Evolutionary conservation across 345 rosid genomes (phyloP), one percentile per base, ranked within the genome.

Genomic region (Erucastrum elatum): DNA sequence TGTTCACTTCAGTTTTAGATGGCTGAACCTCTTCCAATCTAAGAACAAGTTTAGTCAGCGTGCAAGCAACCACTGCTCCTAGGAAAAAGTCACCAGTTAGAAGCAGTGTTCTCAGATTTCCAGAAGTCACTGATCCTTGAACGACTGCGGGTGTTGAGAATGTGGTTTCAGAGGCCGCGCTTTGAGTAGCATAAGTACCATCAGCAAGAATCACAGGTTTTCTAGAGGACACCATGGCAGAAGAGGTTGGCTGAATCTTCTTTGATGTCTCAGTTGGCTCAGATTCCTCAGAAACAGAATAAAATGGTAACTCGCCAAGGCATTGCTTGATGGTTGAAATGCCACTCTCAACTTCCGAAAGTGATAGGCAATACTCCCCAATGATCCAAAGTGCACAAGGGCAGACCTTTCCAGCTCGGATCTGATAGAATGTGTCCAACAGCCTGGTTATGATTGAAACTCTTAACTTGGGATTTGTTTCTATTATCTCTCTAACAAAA

Each of bases 11-110:
- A 76, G 76, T 83, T 70, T 85, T 89, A 66, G 91, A 87, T 17
- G 96, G 67, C 82, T 95, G 99, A 70, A 95, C 98, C 85, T 93
- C 99, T 76, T 95, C 94, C 86, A 91, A 80, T 84, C 99, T 90
- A 83, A 95, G 84, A 73, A 93, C 82, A 77, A 95, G 98, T 87
- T 95, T 95, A n/a, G 98, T 86, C 78, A 93, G 81, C 9, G 98
- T 89, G 88, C 98, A 91, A 13, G 94, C 91, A 71, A 95, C 97
- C 80, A 95, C 96, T 12, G 99, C 94, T 78, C 94, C 99, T 8
- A 95, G 97, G 90, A 93, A 95, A 82, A 95, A 95, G 71, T 95
- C 99, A 34, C 99, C 99, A 25, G 91, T 87, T 49, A 95, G 94
- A 49, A 95, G 87, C 83, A 93, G 91, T 31, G 97, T 90, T 83